Evolutionary conservation across 2,329 filamentous ascomycete genomes (phyloP).

Genomic region (Macrophomina tecta): DNA sequence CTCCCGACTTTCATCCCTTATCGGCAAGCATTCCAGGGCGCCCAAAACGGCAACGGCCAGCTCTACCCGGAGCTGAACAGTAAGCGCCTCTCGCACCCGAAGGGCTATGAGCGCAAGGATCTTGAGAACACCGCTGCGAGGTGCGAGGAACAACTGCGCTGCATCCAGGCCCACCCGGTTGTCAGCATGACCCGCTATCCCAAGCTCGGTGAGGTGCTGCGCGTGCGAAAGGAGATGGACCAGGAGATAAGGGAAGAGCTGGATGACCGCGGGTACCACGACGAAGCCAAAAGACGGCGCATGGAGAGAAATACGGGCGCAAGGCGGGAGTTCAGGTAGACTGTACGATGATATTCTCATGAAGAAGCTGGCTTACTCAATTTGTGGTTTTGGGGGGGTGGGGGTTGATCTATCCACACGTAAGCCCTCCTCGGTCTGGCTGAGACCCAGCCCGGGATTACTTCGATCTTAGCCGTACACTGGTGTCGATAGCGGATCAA

Average conservation of each 20-base stretch:
- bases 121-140: conserved; percentile 77
- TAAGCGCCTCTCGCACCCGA: conserved; percentile 65
- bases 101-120: conserved; percentile 79
- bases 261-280: conserved; percentile 65
- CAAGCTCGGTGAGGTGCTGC: conserved; percentile 38
- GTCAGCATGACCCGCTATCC: conserved; percentile 19
- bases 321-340: conserved; percentile 44
- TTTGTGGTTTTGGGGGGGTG: too few species aligned
- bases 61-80: conserved; percentile 89
- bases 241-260: conserved; percentile 68
- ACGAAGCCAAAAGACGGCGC: conserved; percentile 50
- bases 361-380: neutral
- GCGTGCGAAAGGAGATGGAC: conserved; percentile 72
- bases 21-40: conserved; percentile 80
- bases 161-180: conserved; percentile 76
- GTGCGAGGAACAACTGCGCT: conserved; percentile 83
- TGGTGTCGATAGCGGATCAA: too few species aligned
- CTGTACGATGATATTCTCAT: neutral
- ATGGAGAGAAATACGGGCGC: conserved; percentile 54
- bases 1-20: conserved; percentile 84
- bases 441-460: too few species aligned
- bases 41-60: conserved; percentile 71
- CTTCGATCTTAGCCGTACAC: too few species aligned
- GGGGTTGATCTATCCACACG: too few species aligned
- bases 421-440: too few species aligned